Conservation (phyloP, 1,139 yeast species). For the Diutina sp. region DNA sequence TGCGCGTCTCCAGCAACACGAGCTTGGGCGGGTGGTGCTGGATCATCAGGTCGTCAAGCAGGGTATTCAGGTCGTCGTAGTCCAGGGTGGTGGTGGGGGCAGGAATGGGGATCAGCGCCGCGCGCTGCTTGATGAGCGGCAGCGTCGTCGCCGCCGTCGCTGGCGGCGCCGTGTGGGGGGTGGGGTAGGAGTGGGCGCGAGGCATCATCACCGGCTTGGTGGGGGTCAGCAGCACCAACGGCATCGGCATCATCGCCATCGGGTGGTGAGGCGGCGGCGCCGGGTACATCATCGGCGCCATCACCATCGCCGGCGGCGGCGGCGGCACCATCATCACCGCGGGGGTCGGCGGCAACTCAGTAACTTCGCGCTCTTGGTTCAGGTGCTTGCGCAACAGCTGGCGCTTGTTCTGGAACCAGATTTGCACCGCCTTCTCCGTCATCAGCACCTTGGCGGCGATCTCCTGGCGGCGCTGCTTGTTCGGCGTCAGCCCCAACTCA, state of each 20-base stretch:
- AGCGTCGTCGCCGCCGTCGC: not conserved
- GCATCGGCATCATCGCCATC: not conserved
- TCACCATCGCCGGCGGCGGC: not conserved
- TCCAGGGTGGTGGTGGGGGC: not conserved
- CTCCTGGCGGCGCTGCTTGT: slow-evolving; percentile 56
- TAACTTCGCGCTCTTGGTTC: slow-evolving; percentile 28
- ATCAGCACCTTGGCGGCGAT: slow-evolving; percentile 72
- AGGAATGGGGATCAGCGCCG: slow-evolving; percentile 1
- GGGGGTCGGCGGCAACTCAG: slow-evolving; percentile 32
- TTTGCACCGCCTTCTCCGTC: slow-evolving; percentile 96
- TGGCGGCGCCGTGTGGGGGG: not conserved
- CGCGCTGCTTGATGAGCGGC: slow-evolving; percentile 11
- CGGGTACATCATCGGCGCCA: not conserved
- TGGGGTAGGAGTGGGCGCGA: not conserved
- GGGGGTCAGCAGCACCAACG: not conserved
- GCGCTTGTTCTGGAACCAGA: slow-evolving; percentile 95
- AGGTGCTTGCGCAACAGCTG: slow-evolving; percentile 60
- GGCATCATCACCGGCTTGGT: not conserved
- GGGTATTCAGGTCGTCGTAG: not conserved
- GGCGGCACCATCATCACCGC: slow-evolving; percentile 4
- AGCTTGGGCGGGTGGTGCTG: slow-evolving; percentile 6
- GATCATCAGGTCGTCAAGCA: slow-evolving; percentile 1
- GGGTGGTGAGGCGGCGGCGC: not conserved
- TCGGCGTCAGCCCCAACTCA: slow-evolving; percentile 66
- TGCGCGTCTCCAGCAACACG: slow-evolving; percentile 23